These are phyloP conservation scores for Lagenidium giganteum DNA, from an alignment of 352 stramenopile species.

Conservation along the genomic window DNA sequence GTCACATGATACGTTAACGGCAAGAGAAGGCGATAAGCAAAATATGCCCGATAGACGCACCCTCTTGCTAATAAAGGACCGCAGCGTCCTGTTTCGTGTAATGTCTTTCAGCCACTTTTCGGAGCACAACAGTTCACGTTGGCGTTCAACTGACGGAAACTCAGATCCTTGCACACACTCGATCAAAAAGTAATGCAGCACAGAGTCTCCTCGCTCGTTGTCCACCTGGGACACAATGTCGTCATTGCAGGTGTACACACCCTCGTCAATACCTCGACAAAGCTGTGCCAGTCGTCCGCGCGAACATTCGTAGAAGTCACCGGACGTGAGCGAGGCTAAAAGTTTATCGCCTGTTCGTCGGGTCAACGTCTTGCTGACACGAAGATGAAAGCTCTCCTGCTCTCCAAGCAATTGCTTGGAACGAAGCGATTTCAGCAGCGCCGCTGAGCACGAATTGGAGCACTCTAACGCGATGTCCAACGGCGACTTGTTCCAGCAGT, in stretches of 20 bases:
- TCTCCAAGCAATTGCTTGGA: no score
- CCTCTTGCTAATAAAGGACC: slow-evolving; percentile 25
- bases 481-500: slow-evolving; percentile 32
- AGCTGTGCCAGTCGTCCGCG: slow-evolving; percentile 27
- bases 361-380: slow-evolving; percentile 3
- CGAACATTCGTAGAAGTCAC: slow-evolving; percentile 29
- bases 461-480: slow-evolving; percentile 28
- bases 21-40: background rate
- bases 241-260: slow-evolving; percentile 23
- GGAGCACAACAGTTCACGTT: slow-evolving; percentile 21
- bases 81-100: slow-evolving; percentile 20
- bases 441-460: background rate
- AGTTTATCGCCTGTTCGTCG: slow-evolving; percentile 20
- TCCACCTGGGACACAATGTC: slow-evolving; percentile 34
- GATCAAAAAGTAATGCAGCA: slow-evolving; percentile 46
- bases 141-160: slow-evolving; percentile 29
- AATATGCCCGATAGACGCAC: slow-evolving; percentile 13
- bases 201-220: slow-evolving; percentile 32
- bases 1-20: background rate
- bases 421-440: background rate
- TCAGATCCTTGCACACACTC: slow-evolving; percentile 22
- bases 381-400: no score
- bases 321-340: slow-evolving; percentile 11
- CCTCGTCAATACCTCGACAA: slow-evolving; percentile 33
- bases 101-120: slow-evolving; percentile 26